Evolutionary conservation across 257 asterid species (phyloP), one percentile per base, ranked within the genome.

Genomic region (Leptodermis oblonga): DNA sequence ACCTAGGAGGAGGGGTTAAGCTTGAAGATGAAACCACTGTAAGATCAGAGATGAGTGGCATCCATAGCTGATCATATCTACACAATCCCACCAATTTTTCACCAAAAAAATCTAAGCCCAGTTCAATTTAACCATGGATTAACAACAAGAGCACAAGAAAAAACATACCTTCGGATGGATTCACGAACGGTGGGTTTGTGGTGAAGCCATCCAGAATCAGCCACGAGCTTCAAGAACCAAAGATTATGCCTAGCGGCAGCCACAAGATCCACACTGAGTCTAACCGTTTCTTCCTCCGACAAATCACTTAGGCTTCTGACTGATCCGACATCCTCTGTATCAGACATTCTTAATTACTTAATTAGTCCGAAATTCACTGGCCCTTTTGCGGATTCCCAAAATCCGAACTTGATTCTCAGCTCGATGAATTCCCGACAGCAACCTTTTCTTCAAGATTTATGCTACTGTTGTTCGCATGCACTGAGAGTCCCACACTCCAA

Each of bases 11-110:
- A 63, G 95, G 93, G 53, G 77, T 84, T 53, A 86, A 74, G 14
- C 33, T 84, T 45, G 88, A 70, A 13, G 87, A 73, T n/a, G n/a
- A n/a, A 15, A 79, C 88, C 7, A 70, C 77, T 9, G 81, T 67
- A 59, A 90, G 90, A 48, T 87, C 88, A 76, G 93, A 83, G 26
- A 90, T 76, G 63, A 92, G 81, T 69, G 98, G 98, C 98, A 92
- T 92, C 98, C 98, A 92, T 39, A 92, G 76, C 85, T 88, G 64
- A 72, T 92, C 90, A 79, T 92, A 92, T 72, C 98, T 92, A 71
- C 42, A 74, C 74, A 74, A 25, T 20, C 5, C 52, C 7, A 36
- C 41, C 33, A 18, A 23, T 20, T 43, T 31, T 58, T 26, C 23
- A 18, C 39, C 3, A 58, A 41, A 14, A 30, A 2, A 9, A 23